Conservation (phyloP, 106 monocot species). For the Dioscorea zingiberensis region DNA sequence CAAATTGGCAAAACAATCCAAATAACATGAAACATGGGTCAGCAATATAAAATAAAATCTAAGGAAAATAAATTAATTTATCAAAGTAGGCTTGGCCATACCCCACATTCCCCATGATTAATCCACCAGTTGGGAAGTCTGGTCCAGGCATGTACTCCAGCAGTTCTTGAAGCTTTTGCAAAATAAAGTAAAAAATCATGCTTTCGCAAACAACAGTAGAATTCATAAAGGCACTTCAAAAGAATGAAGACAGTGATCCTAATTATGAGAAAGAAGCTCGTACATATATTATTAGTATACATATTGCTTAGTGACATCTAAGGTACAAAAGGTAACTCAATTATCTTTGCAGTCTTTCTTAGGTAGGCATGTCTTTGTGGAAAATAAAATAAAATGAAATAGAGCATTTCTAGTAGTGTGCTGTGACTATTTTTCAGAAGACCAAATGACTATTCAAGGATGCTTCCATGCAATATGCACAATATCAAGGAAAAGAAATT, state of each 20-base stretch:
- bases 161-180: constrained; percentile 82
- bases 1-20: background rate
- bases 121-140: constrained; percentile 97
- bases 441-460: too few relatives aligned
- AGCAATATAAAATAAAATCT: too few relatives aligned
- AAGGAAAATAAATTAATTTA: background rate
- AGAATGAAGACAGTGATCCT: background rate
- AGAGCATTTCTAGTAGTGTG: too few relatives aligned
- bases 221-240: background rate
- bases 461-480: too few relatives aligned
- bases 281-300: background rate
- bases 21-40: background rate
- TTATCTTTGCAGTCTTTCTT: background rate
- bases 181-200: constrained; percentile 5
- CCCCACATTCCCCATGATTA: constrained; percentile 94
- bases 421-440: too few relatives aligned
- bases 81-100: constrained; percentile 12
- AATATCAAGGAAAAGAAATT: too few relatives aligned
- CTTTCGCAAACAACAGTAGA: background rate
- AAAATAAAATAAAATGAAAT: too few relatives aligned
- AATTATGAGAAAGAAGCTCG: background rate
- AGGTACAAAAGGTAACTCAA: background rate
- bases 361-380: too few relatives aligned
- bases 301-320: background rate
- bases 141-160: constrained; percentile 98